phyloP scores from a whole-genome alignment of 352 stramenopile genomes.

The Phytophthora constricta region DNA sequence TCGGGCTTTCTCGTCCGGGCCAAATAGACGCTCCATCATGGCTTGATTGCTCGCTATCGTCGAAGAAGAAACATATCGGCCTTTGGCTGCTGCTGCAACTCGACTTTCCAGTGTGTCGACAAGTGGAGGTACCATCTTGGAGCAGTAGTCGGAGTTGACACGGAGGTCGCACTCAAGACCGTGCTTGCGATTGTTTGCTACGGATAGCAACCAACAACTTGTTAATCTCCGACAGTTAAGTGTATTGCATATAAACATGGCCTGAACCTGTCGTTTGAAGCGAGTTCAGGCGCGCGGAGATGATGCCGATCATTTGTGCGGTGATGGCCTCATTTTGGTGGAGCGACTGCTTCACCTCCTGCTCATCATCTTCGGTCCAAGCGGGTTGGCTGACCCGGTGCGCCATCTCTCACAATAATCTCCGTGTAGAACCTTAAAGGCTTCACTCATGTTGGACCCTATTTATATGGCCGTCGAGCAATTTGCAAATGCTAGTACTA shows the following conservation, averaged over 20 bases:
- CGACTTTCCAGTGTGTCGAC: constrained; percentile 76
- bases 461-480: no score
- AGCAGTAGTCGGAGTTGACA: constrained; percentile 78
- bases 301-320: constrained; percentile 84
- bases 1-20: constrained; percentile 69
- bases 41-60: constrained; percentile 67
- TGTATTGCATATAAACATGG: not conserved
- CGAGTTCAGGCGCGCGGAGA: constrained; percentile 67
- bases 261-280: constrained; percentile 62
- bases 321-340: constrained; percentile 81
- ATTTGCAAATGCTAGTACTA: no score
- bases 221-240: not conserved
- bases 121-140: constrained; percentile 65
- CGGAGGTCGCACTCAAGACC: constrained; percentile 77
- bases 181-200: constrained; percentile 72
- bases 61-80: constrained; percentile 49
- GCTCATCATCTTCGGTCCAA: constrained; percentile 46
- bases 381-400: constrained; percentile 16
- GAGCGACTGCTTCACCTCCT: constrained; percentile 61
- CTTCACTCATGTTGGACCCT: no score
- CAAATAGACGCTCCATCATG: constrained; percentile 82
- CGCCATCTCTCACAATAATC: constrained; percentile 35
- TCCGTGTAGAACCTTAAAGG: no score
- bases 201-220: not conserved
- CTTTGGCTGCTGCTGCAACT: constrained; percentile 38